Conservation (phyloP, 2,329 filamentous ascomycete species). For the Fusarium siculi region DNA sequence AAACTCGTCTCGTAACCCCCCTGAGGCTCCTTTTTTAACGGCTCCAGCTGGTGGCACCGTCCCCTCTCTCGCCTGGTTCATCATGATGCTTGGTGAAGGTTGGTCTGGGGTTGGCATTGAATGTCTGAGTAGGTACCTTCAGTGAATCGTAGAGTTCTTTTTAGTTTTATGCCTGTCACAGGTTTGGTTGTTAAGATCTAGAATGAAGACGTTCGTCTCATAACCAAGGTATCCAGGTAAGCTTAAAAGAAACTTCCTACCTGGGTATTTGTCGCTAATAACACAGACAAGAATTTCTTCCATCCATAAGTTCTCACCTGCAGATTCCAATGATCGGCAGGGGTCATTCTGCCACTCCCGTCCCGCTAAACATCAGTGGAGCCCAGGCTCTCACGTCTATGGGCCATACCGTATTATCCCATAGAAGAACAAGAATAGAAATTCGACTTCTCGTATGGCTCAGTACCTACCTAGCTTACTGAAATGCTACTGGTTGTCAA, state of each 20-base stretch:
- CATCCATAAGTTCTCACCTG: neutral
- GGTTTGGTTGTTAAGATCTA: neutral
- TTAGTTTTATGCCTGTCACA: neutral
- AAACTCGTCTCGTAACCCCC: constrained; percentile 25
- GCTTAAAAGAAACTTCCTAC: neutral
- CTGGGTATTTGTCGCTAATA: neutral
- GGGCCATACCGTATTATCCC: constrained; percentile 2
- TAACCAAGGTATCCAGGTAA: neutral
- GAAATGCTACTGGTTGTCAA: neutral
- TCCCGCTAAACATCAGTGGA: constrained; percentile 20
- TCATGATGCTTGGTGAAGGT: neutral
- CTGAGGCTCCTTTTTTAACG: constrained; percentile 17
- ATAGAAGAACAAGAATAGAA: neutral
- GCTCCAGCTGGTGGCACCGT: constrained; percentile 1
- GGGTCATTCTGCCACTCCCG: constrained; percentile 33
- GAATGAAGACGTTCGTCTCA: neutral
- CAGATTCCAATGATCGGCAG: constrained; percentile 28
- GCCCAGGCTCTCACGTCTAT: neutral
- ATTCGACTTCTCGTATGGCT: neutral
- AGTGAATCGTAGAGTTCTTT: neutral
- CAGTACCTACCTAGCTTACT: neutral
- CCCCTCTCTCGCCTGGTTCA: constrained; percentile 2
- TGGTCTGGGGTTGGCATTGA: constrained; percentile 1
- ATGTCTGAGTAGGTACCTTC: neutral
- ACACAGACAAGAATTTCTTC: neutral